These are phyloP conservation scores for Graphiopsis chlorocephala DNA, from an alignment of 2,329 filamentous ascomycete genomes.

Conservation along the genomic window DNA sequence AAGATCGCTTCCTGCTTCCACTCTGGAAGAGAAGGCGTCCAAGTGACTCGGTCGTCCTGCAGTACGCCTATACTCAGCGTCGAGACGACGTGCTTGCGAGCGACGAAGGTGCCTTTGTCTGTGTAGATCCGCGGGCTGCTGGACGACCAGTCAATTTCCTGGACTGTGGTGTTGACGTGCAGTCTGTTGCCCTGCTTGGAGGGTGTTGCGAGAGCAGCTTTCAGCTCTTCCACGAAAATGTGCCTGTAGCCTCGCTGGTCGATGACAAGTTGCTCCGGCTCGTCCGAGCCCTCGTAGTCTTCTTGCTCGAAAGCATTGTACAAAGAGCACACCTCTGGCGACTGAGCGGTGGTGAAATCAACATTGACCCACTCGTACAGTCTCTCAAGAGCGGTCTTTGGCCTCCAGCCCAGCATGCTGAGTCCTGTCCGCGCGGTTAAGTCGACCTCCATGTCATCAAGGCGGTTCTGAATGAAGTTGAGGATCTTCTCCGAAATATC, in stretches of 20 bases:
- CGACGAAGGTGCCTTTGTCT: conserved; percentile 28
- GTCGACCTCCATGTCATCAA: conserved; percentile 9
- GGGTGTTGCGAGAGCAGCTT: not conserved
- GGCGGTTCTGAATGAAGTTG: conserved; percentile 8
- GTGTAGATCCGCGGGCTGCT: conserved; percentile 27
- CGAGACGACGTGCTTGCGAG: conserved; percentile 58
- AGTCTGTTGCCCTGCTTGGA: not conserved
- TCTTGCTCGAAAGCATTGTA: conserved; percentile 15
- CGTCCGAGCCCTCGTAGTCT: conserved; percentile 7
- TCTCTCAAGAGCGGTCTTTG: conserved; percentile 4
- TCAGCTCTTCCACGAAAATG: conserved; percentile 12
- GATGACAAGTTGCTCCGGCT: conserved; percentile 5
- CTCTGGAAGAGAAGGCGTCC: conserved; percentile 56
- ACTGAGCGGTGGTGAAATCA: conserved; percentile 8
- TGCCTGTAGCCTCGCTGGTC: conserved; percentile 12
- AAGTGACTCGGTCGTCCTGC: conserved; percentile 59
- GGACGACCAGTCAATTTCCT: conserved; percentile 2
- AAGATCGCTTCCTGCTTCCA: conserved; percentile 66
- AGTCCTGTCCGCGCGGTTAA: conserved; percentile 7
- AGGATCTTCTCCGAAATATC: conserved; percentile 4
- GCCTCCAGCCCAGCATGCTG: conserved; percentile 13
- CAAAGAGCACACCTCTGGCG: conserved; percentile 7
- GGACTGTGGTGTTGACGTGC: conserved; percentile 12
- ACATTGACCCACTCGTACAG: conserved; percentile 15
- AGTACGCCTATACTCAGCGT: conserved; percentile 69